Conservation (phyloP, 2,329 filamentous ascomycete species). For the Botrytis sinoallii region DNA sequence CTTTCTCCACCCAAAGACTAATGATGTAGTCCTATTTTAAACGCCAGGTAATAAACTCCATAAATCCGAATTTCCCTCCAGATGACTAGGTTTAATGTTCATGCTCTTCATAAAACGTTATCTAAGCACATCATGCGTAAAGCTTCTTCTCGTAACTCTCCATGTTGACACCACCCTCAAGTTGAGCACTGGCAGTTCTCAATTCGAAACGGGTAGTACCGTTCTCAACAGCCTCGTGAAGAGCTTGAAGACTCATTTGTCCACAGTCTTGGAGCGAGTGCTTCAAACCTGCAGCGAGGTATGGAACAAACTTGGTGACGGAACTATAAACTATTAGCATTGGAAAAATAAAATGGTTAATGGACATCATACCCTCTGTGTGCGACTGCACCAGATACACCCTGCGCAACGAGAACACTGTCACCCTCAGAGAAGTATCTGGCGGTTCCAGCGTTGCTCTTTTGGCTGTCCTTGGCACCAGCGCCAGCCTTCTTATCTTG, state of each 20-base stretch:
- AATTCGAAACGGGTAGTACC: constrained; percentile 89
- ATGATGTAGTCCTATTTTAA: background rate
- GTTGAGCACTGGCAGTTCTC: constrained; percentile 87
- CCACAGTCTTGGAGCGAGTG: constrained; percentile 97
- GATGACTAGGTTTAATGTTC: background rate
- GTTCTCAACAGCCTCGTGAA: constrained; percentile 71
- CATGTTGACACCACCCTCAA: constrained; percentile 97
- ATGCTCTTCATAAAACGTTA: background rate
- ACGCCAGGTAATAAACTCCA: constrained; percentile 12
- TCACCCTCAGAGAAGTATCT: constrained; percentile 98
- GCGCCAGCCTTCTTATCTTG: constrained; percentile 97
- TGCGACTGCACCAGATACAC: constrained; percentile 83
- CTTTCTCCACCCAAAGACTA: constrained; percentile 12
- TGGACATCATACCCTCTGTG: constrained; percentile 58
- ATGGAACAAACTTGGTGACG: constrained; percentile 92
- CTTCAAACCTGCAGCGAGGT: constrained; percentile 91
- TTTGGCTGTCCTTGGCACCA: constrained; percentile 68
- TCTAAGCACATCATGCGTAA: constrained; percentile 62
- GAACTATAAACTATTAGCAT: constrained; percentile 45
- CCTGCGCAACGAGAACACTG: constrained; percentile 90
- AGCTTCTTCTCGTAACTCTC: constrained; percentile 99
- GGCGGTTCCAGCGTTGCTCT: constrained; percentile 91
- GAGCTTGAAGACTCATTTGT: constrained; percentile 70
- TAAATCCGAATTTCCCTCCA: background rate
- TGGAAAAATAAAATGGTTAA: background rate